phyloP scores from a whole-genome alignment of 2,329 filamentous ascomycete genomes.

The Hypocreales sp. region DNA sequence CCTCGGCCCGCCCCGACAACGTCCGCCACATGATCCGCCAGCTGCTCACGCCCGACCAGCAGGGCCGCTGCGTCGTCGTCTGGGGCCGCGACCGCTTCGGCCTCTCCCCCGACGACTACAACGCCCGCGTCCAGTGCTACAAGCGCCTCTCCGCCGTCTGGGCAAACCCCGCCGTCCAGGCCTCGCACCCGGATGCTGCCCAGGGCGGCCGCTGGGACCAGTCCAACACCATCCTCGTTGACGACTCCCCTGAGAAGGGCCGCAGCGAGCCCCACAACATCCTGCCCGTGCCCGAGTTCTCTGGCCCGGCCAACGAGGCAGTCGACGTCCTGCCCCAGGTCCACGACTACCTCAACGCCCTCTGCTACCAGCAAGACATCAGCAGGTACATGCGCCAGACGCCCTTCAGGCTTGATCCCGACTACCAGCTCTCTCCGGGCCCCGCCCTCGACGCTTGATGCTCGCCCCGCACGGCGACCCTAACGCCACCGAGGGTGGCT shows the following conservation, averaged over 20 bases:
- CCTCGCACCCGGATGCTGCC: conserved; percentile 25
- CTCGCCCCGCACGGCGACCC: too few species aligned
- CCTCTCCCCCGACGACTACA: conserved; percentile 49
- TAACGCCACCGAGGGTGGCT: too few species aligned
- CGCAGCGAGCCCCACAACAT: conserved; percentile 72
- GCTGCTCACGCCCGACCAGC: conserved; percentile 43
- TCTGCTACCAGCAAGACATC: conserved; percentile 41
- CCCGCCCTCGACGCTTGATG: too few species aligned
- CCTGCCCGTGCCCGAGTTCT: conserved; percentile 66
- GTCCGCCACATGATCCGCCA: conserved; percentile 51
- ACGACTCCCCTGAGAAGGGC: conserved; percentile 73
- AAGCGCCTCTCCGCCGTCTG: conserved; percentile 69
- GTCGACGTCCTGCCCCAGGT: conserved; percentile 37
- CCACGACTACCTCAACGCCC: conserved; percentile 43
- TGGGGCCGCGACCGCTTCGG: conserved; percentile 71
- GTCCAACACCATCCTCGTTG: conserved; percentile 75
- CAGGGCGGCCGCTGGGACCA: conserved; percentile 50
- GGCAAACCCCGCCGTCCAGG: conserved; percentile 30
- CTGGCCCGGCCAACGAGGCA: conserved; percentile 24
- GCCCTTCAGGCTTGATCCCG: conserved; percentile 29
- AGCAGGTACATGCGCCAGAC: conserved; percentile 40
- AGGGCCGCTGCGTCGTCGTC: conserved; percentile 42
- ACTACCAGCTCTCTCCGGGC: conserved; percentile 9
- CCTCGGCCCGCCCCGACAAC: conserved; percentile 63
- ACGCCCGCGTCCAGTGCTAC: conserved; percentile 66